Percentiles rank a stretch among this genome's conserved stretches.
Evolutionary conservation across 352 stramenopile genomes (phyloP).

Genomic region (Globisporangium apiculatum): DNA sequence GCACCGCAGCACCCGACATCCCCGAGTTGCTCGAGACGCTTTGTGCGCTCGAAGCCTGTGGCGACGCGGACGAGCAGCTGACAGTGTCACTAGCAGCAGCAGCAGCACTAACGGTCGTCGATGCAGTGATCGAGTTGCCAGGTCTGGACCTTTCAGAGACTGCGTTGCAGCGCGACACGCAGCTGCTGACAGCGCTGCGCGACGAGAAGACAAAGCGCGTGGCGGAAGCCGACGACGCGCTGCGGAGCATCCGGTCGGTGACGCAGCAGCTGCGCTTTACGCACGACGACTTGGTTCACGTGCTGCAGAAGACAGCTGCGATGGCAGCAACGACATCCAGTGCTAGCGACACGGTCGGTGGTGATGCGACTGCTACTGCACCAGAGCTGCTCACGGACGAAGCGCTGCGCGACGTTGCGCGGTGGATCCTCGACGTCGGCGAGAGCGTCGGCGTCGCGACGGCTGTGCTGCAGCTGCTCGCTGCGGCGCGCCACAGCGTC

Average conservation of each 20-base stretch:
- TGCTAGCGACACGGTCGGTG: background rate
- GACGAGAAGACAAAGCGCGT: constrained; percentile 60
- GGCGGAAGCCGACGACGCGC: constrained; percentile 36
- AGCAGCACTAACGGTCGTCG: too few relatives aligned
- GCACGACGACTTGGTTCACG: constrained; percentile 32
- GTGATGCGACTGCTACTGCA: constrained; percentile 1
- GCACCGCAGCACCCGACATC: constrained; percentile 7
- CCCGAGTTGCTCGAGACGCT: constrained; percentile 5
- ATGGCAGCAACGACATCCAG: background rate
- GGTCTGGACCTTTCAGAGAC: constrained; percentile 16
- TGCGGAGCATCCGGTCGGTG: constrained; percentile 35
- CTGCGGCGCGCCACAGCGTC: constrained; percentile 19
- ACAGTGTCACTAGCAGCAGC: background rate
- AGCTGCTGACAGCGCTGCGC: constrained; percentile 37
- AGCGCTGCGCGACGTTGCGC: constrained; percentile 18
- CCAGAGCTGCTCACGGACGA: background rate
- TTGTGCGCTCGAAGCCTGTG: constrained; percentile 17
- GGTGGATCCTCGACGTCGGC: constrained; percentile 36
- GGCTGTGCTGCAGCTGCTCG: constrained; percentile 23
- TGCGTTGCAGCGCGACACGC: constrained; percentile 27
- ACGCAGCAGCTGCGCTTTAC: constrained; percentile 36
- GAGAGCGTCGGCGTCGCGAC: constrained; percentile 40
- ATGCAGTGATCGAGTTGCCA: background rate
- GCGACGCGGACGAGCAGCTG: constrained; percentile 11
- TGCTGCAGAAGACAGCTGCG: constrained; percentile 13